Evolutionary conservation across 2,329 filamentous ascomycete genomes (phyloP).

Genomic region (Paecilomyces sp.): DNA sequence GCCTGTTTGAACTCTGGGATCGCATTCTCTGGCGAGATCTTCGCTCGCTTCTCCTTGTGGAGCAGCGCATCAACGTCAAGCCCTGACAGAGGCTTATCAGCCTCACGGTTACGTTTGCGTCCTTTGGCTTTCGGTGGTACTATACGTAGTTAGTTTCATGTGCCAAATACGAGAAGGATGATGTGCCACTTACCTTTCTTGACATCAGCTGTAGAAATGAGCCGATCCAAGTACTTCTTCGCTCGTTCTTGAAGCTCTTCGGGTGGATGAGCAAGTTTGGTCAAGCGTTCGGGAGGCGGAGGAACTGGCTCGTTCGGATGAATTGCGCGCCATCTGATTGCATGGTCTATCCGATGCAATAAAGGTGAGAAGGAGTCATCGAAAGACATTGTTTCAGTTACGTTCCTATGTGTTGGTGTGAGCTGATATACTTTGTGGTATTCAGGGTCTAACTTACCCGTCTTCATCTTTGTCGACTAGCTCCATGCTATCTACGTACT

Average conservation of each 20-base stretch:
- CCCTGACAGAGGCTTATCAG: constrained; percentile 77
- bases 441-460: constrained; percentile 46
- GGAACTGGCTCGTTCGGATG: constrained; percentile 60
- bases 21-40: constrained; percentile 63
- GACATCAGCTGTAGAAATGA: constrained; percentile 66
- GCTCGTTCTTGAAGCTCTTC: constrained; percentile 56
- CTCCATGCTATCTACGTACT: constrained; percentile 92
- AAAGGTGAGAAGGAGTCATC: constrained; percentile 79
- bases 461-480: constrained; percentile 67
- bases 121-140: constrained; percentile 75
- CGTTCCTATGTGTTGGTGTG: constrained; percentile 31
- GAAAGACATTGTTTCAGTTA: constrained; percentile 63
- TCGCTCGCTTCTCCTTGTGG: constrained; percentile 45
- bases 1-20: constrained; percentile 87
- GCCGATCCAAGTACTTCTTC: constrained; percentile 50
- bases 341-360: constrained; percentile 83
- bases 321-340: constrained; percentile 74
- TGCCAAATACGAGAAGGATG: not conserved
- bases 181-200: constrained; percentile 59
- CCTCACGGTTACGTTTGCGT: constrained; percentile 59
- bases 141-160: constrained; percentile 28
- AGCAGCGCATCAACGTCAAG: constrained; percentile 80
- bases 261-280: constrained; percentile 67
- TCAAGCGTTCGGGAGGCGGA: constrained; percentile 56
- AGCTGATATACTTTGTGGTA: not conserved